Conservation (phyloP, 805 yeast genomes). For the Candida nonsorbophila region DNA sequence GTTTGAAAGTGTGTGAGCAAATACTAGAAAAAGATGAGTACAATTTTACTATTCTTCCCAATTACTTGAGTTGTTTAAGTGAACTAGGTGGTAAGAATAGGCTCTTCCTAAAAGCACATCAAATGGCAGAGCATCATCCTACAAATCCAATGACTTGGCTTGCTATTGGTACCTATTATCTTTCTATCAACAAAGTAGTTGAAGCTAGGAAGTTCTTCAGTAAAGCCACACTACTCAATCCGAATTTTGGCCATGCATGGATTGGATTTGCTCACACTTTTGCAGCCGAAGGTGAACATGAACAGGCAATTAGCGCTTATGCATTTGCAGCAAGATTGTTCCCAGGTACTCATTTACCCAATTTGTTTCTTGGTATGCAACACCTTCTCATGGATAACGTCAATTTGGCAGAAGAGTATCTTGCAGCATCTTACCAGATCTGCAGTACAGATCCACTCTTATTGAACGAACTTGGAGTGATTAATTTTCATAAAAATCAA, state of each 20-base stretch:
- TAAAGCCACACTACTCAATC: slow-evolving; percentile 81
- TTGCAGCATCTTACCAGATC: slow-evolving; percentile 65
- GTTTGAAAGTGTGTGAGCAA: slow-evolving; percentile 67
- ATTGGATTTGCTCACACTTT: slow-evolving; percentile 97
- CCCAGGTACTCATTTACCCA: slow-evolving; percentile 87
- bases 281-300: slow-evolving; percentile 98
- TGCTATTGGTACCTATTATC: slow-evolving; percentile 86
- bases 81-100: slow-evolving; percentile 82
- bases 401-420: slow-evolving; percentile 80
- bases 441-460: slow-evolving; percentile 85
- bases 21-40: slow-evolving; percentile 57
- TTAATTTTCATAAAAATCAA: slow-evolving; percentile 73
- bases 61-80: slow-evolving; percentile 75
- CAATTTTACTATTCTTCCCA: slow-evolving; percentile 68
- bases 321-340: slow-evolving; percentile 92
- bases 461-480: slow-evolving; percentile 88
- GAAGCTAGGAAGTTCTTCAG: slow-evolving; percentile 88
- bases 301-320: slow-evolving; percentile 95
- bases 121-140: slow-evolving; percentile 80
- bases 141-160: slow-evolving; percentile 82
- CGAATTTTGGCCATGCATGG: slow-evolving; percentile 95
- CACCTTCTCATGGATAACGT: slow-evolving; percentile 83
- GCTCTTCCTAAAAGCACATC: slow-evolving; percentile 75
- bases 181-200: slow-evolving; percentile 61
- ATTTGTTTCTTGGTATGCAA: slow-evolving; percentile 92